Base-by-base conservation (phyloP, 2,329 filamentous ascomycete genomes). In the Verruconis gallopava region DNA sequence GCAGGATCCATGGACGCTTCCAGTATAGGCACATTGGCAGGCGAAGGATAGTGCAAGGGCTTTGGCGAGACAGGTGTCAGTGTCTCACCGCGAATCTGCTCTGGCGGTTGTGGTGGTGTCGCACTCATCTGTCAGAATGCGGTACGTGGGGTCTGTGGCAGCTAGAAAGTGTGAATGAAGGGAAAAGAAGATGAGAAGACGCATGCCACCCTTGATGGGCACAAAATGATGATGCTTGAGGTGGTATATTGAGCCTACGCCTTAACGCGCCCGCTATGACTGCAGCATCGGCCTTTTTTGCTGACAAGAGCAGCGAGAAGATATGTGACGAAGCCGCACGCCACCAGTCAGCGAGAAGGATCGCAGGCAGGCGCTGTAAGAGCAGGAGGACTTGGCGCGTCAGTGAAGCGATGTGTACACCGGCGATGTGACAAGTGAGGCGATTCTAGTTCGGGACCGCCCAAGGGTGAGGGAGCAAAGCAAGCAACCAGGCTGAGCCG, bases 1-100 rank as follows among this genome's bases (percentile, higher is more conserved):
- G 72, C 64, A 42, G 77, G 75, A 61, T 84, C 78, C 72, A 76
- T 83, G 63, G 81, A 77, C 56, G 79, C 77, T 55, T 77, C 71
- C 54, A 83, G 66, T 42, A 84, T 72, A 44, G 79, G 77, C 46
- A 83, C 81, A 50, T 75, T 79, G 51, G 75, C 71, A 41, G 78
- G 77, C 59, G 79, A 73, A 50, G 78, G 71, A 50, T 78, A 66
- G 60, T 82, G 76, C 52, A 81, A 61, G 50, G 79, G 79, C 52
- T 78, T 76, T 54, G 80, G 80, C 56, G 77, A 82, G 55, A 80
- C 74, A 49, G 80, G 79, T 55, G 77, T 80, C 54, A 80, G 63
- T 49, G 72, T 72, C 58, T 77, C 72, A 62, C 75, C 75, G 56
- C 71, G 73, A 57, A 77, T 74, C 58, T 79, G 72, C 53, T 63